These are phyloP conservation scores for Vitis riparia DNA, from an alignment of 164 flowering plant genomes.

Conservation along the genomic window DNA sequence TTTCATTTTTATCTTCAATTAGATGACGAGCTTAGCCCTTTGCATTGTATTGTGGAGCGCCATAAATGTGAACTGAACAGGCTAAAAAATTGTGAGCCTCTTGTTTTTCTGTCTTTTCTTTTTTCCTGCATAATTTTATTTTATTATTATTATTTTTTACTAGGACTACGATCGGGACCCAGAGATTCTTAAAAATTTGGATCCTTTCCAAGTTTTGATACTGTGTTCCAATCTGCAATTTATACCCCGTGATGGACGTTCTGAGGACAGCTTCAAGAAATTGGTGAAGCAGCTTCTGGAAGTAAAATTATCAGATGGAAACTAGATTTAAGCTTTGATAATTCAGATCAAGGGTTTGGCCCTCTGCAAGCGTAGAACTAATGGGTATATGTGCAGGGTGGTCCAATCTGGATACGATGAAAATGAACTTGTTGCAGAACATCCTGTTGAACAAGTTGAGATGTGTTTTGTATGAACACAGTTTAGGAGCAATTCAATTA, in stretches of 20 bases:
- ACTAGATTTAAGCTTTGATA: background rate
- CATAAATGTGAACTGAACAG: background rate
- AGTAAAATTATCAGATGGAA: conserved; percentile 11
- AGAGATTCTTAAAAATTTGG: conserved; percentile 39
- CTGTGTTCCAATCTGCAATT: conserved; percentile 63
- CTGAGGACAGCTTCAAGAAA: conserved; percentile 47
- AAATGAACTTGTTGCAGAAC: background rate
- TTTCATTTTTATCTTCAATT: no score
- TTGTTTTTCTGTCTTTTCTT: no score
- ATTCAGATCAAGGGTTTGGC: background rate
- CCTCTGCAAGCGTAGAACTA: no score
- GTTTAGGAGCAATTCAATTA: background rate
- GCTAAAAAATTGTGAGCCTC: background rate
- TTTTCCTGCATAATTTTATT: background rate
- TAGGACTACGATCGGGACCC: conserved; percentile 91
- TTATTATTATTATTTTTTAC: background rate
- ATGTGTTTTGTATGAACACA: background rate
- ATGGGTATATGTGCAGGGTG: background rate
- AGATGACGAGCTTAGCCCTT: no score
- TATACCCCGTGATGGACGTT: conserved; percentile 29
- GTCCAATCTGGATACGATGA: background rate
- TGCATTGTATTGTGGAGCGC: no score
- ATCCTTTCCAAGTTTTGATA: conserved; percentile 53
- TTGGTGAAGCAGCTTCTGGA: conserved; percentile 34
- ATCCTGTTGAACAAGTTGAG: background rate